phyloP scores from a whole-genome alignment of 257 asterid species.

The Solanum sitiens region DNA sequence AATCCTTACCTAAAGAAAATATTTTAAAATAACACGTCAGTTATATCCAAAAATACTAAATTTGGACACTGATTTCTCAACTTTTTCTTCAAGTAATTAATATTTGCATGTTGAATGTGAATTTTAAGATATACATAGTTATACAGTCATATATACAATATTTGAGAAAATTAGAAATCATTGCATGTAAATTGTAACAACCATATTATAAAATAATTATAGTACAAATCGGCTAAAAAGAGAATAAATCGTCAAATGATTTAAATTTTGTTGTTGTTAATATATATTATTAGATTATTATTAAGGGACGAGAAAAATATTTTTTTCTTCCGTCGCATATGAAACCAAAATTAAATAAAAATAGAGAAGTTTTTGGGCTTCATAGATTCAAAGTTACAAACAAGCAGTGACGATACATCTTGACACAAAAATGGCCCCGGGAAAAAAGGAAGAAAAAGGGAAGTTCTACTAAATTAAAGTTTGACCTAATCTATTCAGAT shows the following conservation, averaged over 20 bases:
- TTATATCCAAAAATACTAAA: background rate
- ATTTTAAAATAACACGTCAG: background rate
- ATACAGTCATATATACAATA: background rate
- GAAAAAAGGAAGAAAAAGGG: background rate
- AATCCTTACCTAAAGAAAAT: background rate
- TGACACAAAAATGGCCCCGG: background rate
- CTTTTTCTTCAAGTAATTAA: background rate
- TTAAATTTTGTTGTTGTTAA: background rate
- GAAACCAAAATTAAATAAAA: background rate
- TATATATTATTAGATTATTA: background rate
- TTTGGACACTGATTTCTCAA: background rate
- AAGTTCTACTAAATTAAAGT: background rate
- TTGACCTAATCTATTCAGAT: background rate
- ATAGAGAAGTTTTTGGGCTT: background rate
- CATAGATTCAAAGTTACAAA: background rate
- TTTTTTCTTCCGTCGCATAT: background rate
- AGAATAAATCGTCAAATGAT: background rate
- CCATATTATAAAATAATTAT: background rate
- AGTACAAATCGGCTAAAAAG: background rate
- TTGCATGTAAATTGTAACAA: background rate
- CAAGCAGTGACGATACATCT: background rate
- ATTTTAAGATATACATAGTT: background rate
- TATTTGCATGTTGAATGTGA: background rate
- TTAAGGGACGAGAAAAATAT: background rate
- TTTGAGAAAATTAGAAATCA: background rate